A percentile compares a stretch with the other conserved stretches of the same genome.
Conservation (phyloP, 1,139 yeast genomes). For the Suhomyces ambrosiae region DNA sequence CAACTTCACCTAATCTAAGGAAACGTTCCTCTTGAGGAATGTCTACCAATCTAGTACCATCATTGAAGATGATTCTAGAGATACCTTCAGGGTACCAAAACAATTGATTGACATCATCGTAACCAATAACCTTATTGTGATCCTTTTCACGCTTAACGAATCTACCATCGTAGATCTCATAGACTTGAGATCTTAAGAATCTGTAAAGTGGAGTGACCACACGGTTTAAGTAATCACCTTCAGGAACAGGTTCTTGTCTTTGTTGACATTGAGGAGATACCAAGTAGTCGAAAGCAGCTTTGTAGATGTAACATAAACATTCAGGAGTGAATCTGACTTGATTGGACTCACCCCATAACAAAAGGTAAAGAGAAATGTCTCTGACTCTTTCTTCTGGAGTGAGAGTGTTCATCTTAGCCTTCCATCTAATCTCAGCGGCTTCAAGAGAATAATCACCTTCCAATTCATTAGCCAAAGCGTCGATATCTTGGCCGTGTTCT, state of each 20-base stretch:
- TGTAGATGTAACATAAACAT: slow-evolving; percentile 87
- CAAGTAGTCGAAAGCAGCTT: slow-evolving; percentile 88
- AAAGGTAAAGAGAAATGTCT: slow-evolving; percentile 84
- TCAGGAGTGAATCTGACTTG: slow-evolving; percentile 96
- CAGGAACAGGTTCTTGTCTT: slow-evolving; percentile 87
- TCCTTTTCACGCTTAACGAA: slow-evolving; percentile 97
- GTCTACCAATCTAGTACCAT: slow-evolving; percentile 89
- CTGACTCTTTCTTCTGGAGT: slow-evolving; percentile 76
- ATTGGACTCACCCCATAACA: slow-evolving; percentile 98
- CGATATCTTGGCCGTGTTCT: slow-evolving; percentile 49
- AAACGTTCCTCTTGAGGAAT: slow-evolving; percentile 88
- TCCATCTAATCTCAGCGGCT: slow-evolving; percentile 56
- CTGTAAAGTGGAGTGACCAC: slow-evolving; percentile 90
- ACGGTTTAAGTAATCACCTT: slow-evolving; percentile 93
- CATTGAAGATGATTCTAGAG: slow-evolving; percentile 86
- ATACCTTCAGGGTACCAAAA: slow-evolving; percentile 99
- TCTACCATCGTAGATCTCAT: slow-evolving; percentile 91
- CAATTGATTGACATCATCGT: slow-evolving; percentile 97
- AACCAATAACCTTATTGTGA: slow-evolving; percentile 92
- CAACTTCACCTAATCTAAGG: slow-evolving; percentile 86
- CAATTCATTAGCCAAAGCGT: slow-evolving; percentile 69
- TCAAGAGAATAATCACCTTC: slow-evolving; percentile 79
- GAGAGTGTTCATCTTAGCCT: slow-evolving; percentile 50
- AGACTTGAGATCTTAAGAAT: slow-evolving; percentile 91
- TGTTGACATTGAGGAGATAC: slow-evolving; percentile 89